Evolutionary conservation across 1,139 yeast species (phyloP), one percentile per base, ranked within the genome.

Genomic region (Citeromyces siamensis): DNA sequence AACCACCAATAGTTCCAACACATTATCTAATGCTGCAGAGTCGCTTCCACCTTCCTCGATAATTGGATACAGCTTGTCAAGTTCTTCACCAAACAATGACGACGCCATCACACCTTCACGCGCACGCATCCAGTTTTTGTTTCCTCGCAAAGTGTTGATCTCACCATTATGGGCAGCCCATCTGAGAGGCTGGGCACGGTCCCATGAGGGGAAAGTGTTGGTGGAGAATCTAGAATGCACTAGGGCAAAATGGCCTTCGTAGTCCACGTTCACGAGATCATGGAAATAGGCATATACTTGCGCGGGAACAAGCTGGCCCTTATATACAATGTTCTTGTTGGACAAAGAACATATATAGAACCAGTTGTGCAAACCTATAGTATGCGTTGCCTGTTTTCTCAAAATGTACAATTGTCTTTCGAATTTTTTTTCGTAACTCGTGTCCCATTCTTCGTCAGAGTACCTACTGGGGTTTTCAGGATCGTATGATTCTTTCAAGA

Each of bases 131-230:
- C 97, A 90, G 60, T 90, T 90, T 62, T 86, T 90, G 71, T 90
- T 90, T 51, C 98, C 98, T 59, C 97, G 75, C 56, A 90, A 67
- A 33, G 98, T 88, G 62, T 90, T 90, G 59, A 90, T 90, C 63
- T 90, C 98, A 68, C 98, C 98, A 59, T 90, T 90, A 64, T 90
- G 98, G 33, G 98, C 98, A 29, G 95, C 88, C 80, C 93, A 81
- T 59, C 98, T 73, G 51, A 88, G 71, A 37, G 98, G 98, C 62
- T 90, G 98, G 28, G 98, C 98, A 62, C 98, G 77, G 62, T 90
- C 98, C 98, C 98, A 90, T 17, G 95, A 83, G 36, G 98, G 98
- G 74, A 90, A 90, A 36, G 98, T 90, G 62, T 90, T 90, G 37
- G 98, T 90, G 39, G 96, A 86, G 69, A 90, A 90, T 58, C 98